Evolutionary conservation across 768 basidiomycete species (phyloP), one percentile per base, ranked within the genome.

Genomic region (Candolleomyces eurysporus): DNA sequence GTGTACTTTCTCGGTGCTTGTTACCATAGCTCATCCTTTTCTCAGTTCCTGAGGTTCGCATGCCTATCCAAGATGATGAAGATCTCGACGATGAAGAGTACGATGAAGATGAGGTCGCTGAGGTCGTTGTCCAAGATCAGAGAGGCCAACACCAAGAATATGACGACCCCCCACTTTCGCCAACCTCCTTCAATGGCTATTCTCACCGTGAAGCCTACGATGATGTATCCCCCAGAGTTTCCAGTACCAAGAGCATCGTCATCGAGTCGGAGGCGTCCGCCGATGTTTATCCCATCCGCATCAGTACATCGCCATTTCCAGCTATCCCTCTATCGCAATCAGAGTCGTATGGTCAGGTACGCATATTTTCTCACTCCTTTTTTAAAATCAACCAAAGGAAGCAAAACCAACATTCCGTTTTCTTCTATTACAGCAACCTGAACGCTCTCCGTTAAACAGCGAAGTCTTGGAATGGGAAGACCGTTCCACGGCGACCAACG

Each of bases 191-290:
- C 11, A 77, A 72, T 58, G 76, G 78, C 9, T 81, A 80, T 61
- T 81, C 79, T 2, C 75, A 72, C 16, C 76, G 72, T 39, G 82
- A 81, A 63, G 79, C 69, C 2, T 79, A 81, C 59, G 78, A 81
- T 61, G 83, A 84, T 67, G 76, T 76, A 13, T 86, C 86, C 14
- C 79, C 83, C 57, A 83, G 82, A 45, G 76, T 74, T 36, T 89
- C 89, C 11, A 81, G 80, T 54, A 87, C 83, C 21, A 86, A 88
- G 64, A 84, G 84, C 48, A 73, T 90, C 14, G 69, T 90, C 36
- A 80, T 87, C 26, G 89, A 90, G 63, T 78, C 81, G 9, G 88
- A 90, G 66, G 82, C 82, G 0, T 84, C 83, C 10, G 82, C 83
- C 3, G 84, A 86, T 51, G 76, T 74, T 45, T 70, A 75, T 4